These are phyloP conservation scores for Yarrowia sp. DNA, from an alignment of 805 yeast genomes.

Conservation along the genomic window DNA sequence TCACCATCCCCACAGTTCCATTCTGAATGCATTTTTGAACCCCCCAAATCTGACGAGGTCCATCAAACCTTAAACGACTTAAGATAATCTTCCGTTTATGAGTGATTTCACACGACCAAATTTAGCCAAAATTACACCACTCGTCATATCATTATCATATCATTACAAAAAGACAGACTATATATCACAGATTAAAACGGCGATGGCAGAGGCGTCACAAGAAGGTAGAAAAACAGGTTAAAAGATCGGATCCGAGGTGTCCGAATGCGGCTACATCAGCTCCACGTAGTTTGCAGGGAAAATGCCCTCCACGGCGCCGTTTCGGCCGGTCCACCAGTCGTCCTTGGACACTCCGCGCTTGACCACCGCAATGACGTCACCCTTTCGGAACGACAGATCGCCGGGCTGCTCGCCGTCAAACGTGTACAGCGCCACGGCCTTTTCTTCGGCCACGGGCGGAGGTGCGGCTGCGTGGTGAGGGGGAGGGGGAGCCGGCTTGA, in stretches of 20 bases:
- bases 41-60: background rate
- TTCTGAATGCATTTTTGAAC: background rate
- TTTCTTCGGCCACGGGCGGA: constrained; percentile 56
- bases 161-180: constrained; percentile 33
- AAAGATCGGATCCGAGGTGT: no score
- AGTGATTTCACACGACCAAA: background rate
- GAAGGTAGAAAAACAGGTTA: no score
- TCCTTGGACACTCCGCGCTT: constrained; percentile 87
- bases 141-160: constrained; percentile 15
- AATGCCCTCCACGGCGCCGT: constrained; percentile 84
- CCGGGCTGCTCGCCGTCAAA: constrained; percentile 95
- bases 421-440: constrained; percentile 87
- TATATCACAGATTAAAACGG: constrained; percentile 3
- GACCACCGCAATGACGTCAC: constrained; percentile 86
- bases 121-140: no score
- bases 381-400: constrained; percentile 90
- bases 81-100: background rate
- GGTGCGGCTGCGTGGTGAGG: constrained; percentile 36
- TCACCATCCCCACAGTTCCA: no score
- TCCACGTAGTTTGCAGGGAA: constrained; percentile 98
- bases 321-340: constrained; percentile 99
- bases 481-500: constrained; percentile 39
- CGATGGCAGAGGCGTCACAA: background rate
- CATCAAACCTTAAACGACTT: no score
- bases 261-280: no score